Evolutionary conservation across 169 alveolate genomes (phyloP), one percentile per base, ranked within the genome.

Genomic region (Plasmodium blacklocki): DNA sequence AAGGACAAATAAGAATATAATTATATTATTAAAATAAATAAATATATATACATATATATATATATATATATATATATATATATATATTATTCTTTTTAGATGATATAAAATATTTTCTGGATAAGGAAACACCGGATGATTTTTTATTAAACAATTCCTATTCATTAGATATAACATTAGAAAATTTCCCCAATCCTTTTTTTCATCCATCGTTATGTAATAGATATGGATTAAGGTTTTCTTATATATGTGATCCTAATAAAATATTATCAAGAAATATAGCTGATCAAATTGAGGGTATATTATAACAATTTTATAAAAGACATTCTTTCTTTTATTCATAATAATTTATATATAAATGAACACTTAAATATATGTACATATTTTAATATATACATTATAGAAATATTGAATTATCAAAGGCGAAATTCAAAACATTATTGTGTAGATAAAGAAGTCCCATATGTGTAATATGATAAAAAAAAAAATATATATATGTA

Each of bases 231-330:
- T 86, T 88, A 60, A 62, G 63, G 23, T 91, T 92, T 75, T 94
- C 96, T 21, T 94, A 92, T 83, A 56, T 94, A 21, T 94, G 96
- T 47, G 96, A 94, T 75, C 96, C 96, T 43, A 94, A 94, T 88
- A 73, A 72, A 78, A 78, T 78, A 45, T 59, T 78, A 23, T 78
- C 89, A 11, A 56, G 71, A 59, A 49, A 70, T 71, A 78, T 58
- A 56, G 89, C 80, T 9, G 89, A 78, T 49, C 64, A 78, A 71
- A 32, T 78, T 12, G 89, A 78, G 47, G 89, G 89, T 78, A 71
- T 4, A 32, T 62, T 62, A 39, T 39, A 39, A 39, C 47, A 39
- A 39, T 1, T 39, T 39, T 39, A 39, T 39, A 6, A 39, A 39
- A 39, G 9, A 6, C 9, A 39, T 39, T 39, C 47, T 39, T 39